Evolutionary conservation across 192 early-diverging fungal genomes (phyloP).

Genomic region (Diversispora eburnea): DNA sequence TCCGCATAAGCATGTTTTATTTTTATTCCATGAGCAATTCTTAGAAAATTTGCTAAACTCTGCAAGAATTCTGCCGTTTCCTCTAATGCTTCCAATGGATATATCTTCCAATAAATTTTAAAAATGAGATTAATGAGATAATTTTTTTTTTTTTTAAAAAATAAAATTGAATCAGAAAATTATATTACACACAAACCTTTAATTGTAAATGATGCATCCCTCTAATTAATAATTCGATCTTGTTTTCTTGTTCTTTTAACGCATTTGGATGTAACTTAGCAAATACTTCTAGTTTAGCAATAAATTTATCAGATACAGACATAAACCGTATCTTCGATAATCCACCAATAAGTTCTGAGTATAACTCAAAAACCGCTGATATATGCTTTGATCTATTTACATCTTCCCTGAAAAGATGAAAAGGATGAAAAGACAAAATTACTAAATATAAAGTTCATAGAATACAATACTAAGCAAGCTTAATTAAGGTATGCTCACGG

Average conservation of each 20-base stretch:
- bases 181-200: conserved; percentile 50
- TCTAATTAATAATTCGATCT: conserved; percentile 81
- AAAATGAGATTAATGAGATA: conserved; percentile 7
- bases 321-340: conserved; percentile 87
- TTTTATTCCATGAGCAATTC: conserved; percentile 67
- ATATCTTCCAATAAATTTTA: conserved; percentile 54
- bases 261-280: conserved; percentile 51
- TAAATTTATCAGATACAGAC: conserved; percentile 91
- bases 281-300: conserved; percentile 79
- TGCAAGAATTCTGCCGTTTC: conserved; percentile 93
- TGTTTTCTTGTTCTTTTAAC: conserved; percentile 65
- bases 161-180: conserved; percentile 9
- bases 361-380: conserved; percentile 84
- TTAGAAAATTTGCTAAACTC: conserved; percentile 86
- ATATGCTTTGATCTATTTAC: conserved; percentile 72
- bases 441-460: not conserved
- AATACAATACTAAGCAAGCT: not conserved
- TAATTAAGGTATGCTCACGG: conserved; percentile 59
- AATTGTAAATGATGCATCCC: conserved; percentile 89
- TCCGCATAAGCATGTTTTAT: conserved; percentile 91
- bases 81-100: conserved; percentile 88
- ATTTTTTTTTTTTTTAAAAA: not conserved
- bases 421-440: not conserved
- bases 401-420: conserved; percentile 46
- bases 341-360: conserved; percentile 89